Base-by-base conservation (phyloP, 257 asterid genomes). In the Paulownia fortunei region DNA sequence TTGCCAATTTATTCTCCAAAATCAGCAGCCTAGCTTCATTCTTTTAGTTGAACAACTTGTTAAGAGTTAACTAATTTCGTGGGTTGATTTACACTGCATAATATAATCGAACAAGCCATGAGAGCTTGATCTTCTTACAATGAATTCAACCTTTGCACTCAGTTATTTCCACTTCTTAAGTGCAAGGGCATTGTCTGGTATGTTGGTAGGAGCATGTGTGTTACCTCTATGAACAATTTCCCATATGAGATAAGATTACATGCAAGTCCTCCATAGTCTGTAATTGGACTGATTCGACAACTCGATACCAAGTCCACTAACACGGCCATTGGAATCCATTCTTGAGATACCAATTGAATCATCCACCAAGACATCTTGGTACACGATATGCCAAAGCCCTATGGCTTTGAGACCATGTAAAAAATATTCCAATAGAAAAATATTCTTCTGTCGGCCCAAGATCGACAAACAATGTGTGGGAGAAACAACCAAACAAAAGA, bases 281-380 rank as follows among this genome's bases (percentile, higher is more conserved):
- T 77, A 67, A 69, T 67, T 77, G 15, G 81, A 55, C 69, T 77
- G 76, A 9, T 77, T 77, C 6, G 55, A 18, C 15, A 77, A 24
- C 42, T 77, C 76, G 18, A 56, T 23, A 1, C n/a, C 76, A 1
- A 68, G 52, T 10, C 76, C 70, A 1, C 62, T 15, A 2, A 41
- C 58, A 11, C 52, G 71, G 5, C 71, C 65, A 7, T 59, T 67
- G 51, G 19, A 3, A 1, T 76, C 81, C 69, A 73, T 61, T 69
- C n/a, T 62, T 37, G 55, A 72, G 21, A 37, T 23, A 54, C 19
- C 77, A 12, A 19, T 2, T 0, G 5, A 60, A 12, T 26, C 67
- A 23, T 27, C 13, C 67, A 11, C 42, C 42, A n/a, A n/a, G n/a
- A n/a, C n/a, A n/a, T n/a, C n/a, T n/a, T n/a, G n/a, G n/a, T n/a